phyloP scores from a whole-genome alignment of 1,284 basidiomycete genomes.

The Gomphus sp. region DNA sequence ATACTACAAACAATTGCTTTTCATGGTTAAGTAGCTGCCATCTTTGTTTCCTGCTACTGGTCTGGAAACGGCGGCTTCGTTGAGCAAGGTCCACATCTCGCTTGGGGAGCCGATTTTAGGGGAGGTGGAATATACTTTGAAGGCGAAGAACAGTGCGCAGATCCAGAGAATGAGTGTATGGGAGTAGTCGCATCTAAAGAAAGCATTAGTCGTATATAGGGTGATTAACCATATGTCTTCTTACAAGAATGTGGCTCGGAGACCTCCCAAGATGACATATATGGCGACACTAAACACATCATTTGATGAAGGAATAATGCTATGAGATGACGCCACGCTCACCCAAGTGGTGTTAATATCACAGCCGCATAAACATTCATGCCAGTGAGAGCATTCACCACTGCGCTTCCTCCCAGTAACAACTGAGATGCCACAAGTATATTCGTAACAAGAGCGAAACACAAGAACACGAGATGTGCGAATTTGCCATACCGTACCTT shows the following conservation, averaged over 20 bases:
- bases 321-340: slow-evolving; percentile 7
- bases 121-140: too few relatives aligned
- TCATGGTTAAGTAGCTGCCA: too few relatives aligned
- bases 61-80: slow-evolving; percentile 17
- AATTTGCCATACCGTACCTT: slow-evolving; percentile 28
- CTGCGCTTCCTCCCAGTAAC: slow-evolving; percentile 26
- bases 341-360: too few relatives aligned
- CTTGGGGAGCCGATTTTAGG: slow-evolving; percentile 21
- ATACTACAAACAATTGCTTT: too few relatives aligned
- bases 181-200: slow-evolving; percentile 6
- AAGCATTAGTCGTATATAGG: neutral
- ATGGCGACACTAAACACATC: neutral
- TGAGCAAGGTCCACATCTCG: too few relatives aligned
- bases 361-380: too few relatives aligned
- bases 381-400: too few relatives aligned
- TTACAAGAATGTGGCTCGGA: slow-evolving; percentile 36
- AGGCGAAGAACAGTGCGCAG: too few relatives aligned
- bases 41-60: too few relatives aligned
- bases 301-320: neutral
- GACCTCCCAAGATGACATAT: too few relatives aligned
- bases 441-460: slow-evolving; percentile 43
- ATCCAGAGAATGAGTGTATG: slow-evolving; percentile 21
- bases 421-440: slow-evolving; percentile 31
- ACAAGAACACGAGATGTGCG: slow-evolving; percentile 36
- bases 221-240: slow-evolving; percentile 18